Evolutionary conservation across 106 monocot species (phyloP), one percentile per base, ranked within the genome.

Genomic region (Posidonia australis): DNA sequence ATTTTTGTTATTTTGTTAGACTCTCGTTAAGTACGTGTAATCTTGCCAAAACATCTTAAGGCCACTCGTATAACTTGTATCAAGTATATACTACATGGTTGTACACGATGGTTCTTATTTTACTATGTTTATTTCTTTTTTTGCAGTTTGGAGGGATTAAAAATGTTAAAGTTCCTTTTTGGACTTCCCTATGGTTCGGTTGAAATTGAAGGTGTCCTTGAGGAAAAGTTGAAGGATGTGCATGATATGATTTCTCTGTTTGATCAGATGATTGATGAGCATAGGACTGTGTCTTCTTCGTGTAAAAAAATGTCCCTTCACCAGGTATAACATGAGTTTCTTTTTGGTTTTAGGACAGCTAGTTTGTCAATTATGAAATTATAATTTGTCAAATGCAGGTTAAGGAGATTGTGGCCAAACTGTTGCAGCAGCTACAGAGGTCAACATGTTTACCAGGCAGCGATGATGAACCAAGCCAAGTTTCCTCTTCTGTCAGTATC

Each of bases 111-210:
- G 7, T 36, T 36, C 36, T 36, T 36, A 36, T 36, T 36, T 36
- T 36, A 36, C n/a, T 13, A 10, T 49, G n/a, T 49, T 49, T n/a
- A 17, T 16, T 4, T 17, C n/a, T 56, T 9, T 65, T n/a, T 61
- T 61, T 24, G 10, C 54, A 82, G 82, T 54, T 57, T 52, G 46
- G 82, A 77, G 24, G 77, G 77, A 32, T 26, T 81, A 21, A 59
- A 67, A 18, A 56, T 75, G n/a, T 51, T 91, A 72, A 91, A 68
- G 67, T 77, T 49, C 44, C 87, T 98, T 67, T 91, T 87, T 74
- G 98, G 91, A 41, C 75, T 91, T 29, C 62, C 84, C 20, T 23
- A 52, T 71, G 78, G 70, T 72, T 43, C 26, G 29, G 72, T 64
- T 67, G 62, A 46, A 58, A 55, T 46, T 57, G 63, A 19, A 55